Evolutionary conservation across 345 rosid genomes (phyloP), one percentile per base, ranked within the genome.

Genomic region (Syzygium aromaticum): DNA sequence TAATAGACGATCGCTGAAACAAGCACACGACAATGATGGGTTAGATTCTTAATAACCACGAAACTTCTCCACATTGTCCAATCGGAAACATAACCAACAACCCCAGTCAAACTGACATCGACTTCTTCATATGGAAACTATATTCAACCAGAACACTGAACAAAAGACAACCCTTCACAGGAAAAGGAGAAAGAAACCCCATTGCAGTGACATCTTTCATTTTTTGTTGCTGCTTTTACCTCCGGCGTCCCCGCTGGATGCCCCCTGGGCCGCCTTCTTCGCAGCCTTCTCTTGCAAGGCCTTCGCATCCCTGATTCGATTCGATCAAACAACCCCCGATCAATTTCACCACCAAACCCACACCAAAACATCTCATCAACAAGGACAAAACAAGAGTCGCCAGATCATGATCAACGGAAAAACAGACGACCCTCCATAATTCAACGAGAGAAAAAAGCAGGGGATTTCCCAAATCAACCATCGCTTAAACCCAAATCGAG

Each of bases 271-370:
- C 23, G 94, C 93, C 85, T 92, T 92, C 89, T 86, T 91, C 22
- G 92, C 92, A 33, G 83, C 17, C 88, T 92, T 92, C 86, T 92
- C 92, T 85, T 92, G 94, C 84, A 92, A 84, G 2, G 94, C 94
- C 88, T 88, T 92, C 5, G 93, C 94, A 85, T 92, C 93, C 84
- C 94, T 91, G 82, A 40, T 30, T 38, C 40, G 38, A 53, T 87
- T 28, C 38, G 57, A 38, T 40, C 73, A 85, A 77, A 38, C 63
- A 54, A 78, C 64, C 46, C 23, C 46, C 84, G 63, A 56, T 17
- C 56, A 25, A 56, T 46, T 46, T n/a, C 61, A 61, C 38, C 83
- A 52, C 23, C 27, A 43, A 78, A 38, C 51, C 22, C 52, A 64
- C 23, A 84, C 13, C 84, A 14, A 14, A 15, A 11, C 52, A 11